Evolutionary conservation across 805 yeast genomes (phyloP).

Genomic region (Candida golubevii): DNA sequence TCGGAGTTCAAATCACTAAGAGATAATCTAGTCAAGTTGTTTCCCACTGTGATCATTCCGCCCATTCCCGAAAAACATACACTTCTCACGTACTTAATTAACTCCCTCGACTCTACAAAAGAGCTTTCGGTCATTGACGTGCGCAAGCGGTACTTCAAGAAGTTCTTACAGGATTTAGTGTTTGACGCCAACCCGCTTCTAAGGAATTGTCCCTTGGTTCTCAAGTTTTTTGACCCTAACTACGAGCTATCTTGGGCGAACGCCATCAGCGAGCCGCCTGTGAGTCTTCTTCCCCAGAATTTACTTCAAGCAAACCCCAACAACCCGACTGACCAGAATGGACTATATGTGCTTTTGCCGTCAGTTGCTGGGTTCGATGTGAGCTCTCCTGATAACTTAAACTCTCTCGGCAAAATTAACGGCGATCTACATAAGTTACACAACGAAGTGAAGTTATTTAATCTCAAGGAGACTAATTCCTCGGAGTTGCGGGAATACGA

Average conservation of each 20-base stretch:
- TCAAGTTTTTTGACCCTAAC: slow-evolving; percentile 48
- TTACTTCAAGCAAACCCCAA: slow-evolving; percentile 47
- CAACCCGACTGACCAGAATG: slow-evolving; percentile 50
- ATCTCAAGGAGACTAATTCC: slow-evolving; percentile 20
- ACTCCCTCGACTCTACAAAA: slow-evolving; percentile 35
- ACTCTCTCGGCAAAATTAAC: slow-evolving; percentile 30
- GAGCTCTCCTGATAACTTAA: slow-evolving; percentile 26
- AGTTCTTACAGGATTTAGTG: slow-evolving; percentile 40
- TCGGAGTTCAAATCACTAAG: slow-evolving; percentile 42
- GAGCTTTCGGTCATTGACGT: slow-evolving; percentile 42
- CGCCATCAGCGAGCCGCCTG: slow-evolving; percentile 45
- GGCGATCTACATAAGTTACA: slow-evolving; percentile 31
- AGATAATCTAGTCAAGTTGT: slow-evolving; percentile 33
- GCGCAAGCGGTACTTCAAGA: slow-evolving; percentile 43
- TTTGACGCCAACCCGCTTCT: slow-evolving; percentile 28
- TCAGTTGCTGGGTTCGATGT: slow-evolving; percentile 37
- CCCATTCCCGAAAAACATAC: slow-evolving; percentile 48
- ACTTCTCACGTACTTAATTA: slow-evolving; percentile 37
- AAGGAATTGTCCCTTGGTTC: slow-evolving; percentile 34
- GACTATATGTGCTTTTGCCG: slow-evolving; percentile 48
- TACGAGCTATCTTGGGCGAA: slow-evolving; percentile 49
- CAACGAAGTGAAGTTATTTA: slow-evolving; percentile 30
- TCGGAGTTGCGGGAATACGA: slow-evolving; percentile 8
- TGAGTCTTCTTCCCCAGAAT: slow-evolving; percentile 43
- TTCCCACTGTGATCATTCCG: slow-evolving; percentile 38